Conservation (phyloP, 2,329 filamentous ascomycete genomes). For the Hypoxylon sp. region DNA sequence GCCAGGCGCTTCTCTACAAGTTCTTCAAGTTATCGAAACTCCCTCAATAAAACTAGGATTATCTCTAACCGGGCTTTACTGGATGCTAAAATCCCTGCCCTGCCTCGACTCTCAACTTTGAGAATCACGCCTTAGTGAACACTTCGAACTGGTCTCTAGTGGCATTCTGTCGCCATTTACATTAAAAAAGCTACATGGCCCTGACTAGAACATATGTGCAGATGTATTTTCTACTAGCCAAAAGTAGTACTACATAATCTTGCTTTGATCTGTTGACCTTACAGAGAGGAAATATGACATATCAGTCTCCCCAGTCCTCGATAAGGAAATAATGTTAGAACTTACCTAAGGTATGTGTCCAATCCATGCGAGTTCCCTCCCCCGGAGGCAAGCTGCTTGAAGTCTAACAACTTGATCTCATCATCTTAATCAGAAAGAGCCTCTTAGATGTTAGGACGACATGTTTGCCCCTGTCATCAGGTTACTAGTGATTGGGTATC, state of each 20-base stretch:
- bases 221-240: conserved; percentile 2
- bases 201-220: conserved; percentile 22
- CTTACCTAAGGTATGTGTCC: conserved; percentile 38
- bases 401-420: conserved; percentile 22
- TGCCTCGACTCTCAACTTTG: conserved; percentile 17
- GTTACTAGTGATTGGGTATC: conserved; percentile 27
- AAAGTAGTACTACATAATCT: conserved; percentile 31
- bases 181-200: conserved; percentile 2
- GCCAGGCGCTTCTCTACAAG: conserved; percentile 15
- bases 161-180: not conserved
- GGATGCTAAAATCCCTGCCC: not conserved
- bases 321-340: conserved; percentile 27
- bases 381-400: conserved; percentile 50
- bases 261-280: conserved; percentile 22
- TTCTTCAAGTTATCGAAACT: conserved; percentile 4
- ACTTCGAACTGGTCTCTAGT: not conserved
- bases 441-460: conserved; percentile 20
- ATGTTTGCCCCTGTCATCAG: conserved; percentile 37
- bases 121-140: not conserved
- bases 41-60: not conserved
- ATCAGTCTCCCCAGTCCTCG: conserved; percentile 40
- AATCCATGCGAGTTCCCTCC: conserved; percentile 48
- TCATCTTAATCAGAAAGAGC: conserved; percentile 20
- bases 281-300: conserved; percentile 48
- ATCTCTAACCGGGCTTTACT: not conserved